Evolutionary conservation across 2,329 filamentous ascomycete species (phyloP).

Genomic region (Trichoderma lentiforme): DNA sequence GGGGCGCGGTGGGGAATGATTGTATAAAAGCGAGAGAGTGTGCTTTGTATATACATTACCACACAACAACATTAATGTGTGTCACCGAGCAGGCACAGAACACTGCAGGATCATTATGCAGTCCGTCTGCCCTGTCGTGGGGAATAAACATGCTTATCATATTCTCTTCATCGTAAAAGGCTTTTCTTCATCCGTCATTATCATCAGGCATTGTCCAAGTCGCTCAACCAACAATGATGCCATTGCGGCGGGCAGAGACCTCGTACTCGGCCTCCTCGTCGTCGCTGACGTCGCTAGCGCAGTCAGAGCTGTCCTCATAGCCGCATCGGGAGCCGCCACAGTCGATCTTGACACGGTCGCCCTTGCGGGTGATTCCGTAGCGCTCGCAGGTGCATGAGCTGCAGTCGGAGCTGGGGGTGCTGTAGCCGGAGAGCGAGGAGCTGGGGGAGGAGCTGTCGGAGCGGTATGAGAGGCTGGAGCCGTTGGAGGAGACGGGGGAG

Average conservation of each 20-base stretch:
- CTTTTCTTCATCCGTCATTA: constrained; percentile 17
- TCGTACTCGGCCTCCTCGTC: constrained; percentile 50
- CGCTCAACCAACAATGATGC: constrained; percentile 54
- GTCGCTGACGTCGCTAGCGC: constrained; percentile 55
- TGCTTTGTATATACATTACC: constrained; percentile 25
- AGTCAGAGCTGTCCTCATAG: constrained; percentile 69
- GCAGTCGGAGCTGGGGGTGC: constrained; percentile 72
- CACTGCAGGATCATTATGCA: constrained; percentile 24
- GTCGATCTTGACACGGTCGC: constrained; percentile 92
- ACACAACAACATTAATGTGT: constrained; percentile 30
- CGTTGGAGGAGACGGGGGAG: constrained; percentile 63
- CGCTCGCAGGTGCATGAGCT: constrained; percentile 88
- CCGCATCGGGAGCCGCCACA: constrained; percentile 87
- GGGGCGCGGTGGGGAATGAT: constrained; percentile 26
- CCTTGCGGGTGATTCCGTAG: constrained; percentile 92
- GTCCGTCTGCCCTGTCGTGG: constrained; percentile 28
- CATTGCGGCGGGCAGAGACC: constrained; percentile 58
- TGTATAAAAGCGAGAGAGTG: constrained; percentile 22
- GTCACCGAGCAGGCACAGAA: constrained; percentile 28
- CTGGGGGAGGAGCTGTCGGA: constrained; percentile 72
- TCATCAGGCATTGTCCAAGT: neutral
- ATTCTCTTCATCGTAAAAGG: constrained; percentile 25
- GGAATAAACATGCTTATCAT: constrained; percentile 36
- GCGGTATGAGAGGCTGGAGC: constrained; percentile 68
- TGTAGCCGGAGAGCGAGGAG: constrained; percentile 73